phyloP scores from a whole-genome alignment of 2,329 filamentous ascomycete species.

The Stemphylium vesicarium region DNA sequence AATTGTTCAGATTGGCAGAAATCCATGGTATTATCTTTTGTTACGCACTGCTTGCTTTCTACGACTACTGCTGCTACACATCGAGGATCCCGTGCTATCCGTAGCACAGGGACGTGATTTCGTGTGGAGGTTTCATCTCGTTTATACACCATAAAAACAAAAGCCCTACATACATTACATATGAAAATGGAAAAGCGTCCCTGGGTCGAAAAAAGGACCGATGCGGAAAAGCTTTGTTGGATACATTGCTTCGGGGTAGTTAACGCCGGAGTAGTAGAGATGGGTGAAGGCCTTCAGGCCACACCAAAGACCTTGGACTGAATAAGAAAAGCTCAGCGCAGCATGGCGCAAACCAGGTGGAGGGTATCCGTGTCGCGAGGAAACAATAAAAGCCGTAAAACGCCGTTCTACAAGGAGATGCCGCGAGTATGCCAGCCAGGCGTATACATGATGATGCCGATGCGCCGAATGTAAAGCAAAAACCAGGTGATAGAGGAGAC shows the following conservation, averaged over 20 bases:
- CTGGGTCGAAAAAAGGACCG: no score
- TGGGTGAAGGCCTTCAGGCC: not conserved
- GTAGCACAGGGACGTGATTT: not conserved
- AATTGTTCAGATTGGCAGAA: not conserved
- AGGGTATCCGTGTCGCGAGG: conserved; percentile 40
- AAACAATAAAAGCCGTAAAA: conserved; percentile 16
- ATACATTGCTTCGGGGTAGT: no score
- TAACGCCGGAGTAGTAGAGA: not conserved
- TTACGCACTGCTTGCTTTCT: not conserved
- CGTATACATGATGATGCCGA: not conserved
- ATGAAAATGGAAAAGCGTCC: not conserved
- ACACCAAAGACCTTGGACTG: not conserved
- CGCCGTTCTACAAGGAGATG: conserved; percentile 20
- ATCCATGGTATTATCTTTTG: not conserved
- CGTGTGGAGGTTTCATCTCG: not conserved
- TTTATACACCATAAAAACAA: not conserved
- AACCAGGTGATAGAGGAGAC: not conserved
- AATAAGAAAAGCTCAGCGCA: conserved; percentile 1
- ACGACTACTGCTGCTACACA: not conserved
- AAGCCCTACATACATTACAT: conserved; percentile 3
- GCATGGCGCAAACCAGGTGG: conserved; percentile 27
- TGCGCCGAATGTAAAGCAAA: conserved; percentile 8
- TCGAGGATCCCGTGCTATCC: not conserved
- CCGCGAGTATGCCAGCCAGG: not conserved
- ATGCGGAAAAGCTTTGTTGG: no score